Percentiles rank a stretch among this genome's conserved stretches.
These are phyloP conservation scores for Phytophthora boehmeriae DNA, from an alignment of 352 stramenopile genomes.

Conservation along the genomic window DNA sequence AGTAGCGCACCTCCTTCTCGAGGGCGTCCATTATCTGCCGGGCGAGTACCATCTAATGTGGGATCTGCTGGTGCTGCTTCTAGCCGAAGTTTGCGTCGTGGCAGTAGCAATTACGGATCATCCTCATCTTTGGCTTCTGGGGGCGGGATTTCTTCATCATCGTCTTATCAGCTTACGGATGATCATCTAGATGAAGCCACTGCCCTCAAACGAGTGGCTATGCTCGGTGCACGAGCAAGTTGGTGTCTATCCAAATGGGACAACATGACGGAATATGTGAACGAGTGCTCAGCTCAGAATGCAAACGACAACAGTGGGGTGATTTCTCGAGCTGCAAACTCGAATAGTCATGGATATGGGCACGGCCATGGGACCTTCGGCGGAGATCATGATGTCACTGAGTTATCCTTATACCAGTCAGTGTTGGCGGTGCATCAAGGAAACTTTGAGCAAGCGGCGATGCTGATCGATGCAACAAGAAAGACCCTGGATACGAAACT, in stretches of 20 bases:
- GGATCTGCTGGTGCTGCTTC: slow-evolving; percentile 9
- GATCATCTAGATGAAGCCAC: slow-evolving; percentile 47
- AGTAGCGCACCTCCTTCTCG: slow-evolving; percentile 9
- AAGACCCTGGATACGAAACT: slow-evolving; percentile 95
- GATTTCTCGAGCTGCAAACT: slow-evolving; percentile 30
- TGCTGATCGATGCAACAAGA: slow-evolving; percentile 93
- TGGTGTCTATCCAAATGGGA: slow-evolving; percentile 88
- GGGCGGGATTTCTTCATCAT: slow-evolving; percentile 19
- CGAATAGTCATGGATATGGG: slow-evolving; percentile 32
- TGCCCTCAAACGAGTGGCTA: slow-evolving; percentile 68
- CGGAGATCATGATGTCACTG: slow-evolving; percentile 44
- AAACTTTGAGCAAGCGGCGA: slow-evolving; percentile 92
- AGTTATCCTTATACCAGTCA: slow-evolving; percentile 75
- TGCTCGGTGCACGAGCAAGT: slow-evolving; percentile 83
- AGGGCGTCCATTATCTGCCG: slow-evolving; percentile 21
- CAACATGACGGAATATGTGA: slow-evolving; percentile 82
- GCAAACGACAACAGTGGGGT: slow-evolving; percentile 22
- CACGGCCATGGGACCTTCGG: slow-evolving; percentile 38
- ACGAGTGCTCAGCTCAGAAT: slow-evolving; percentile 44
- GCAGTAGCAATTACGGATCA: slow-evolving; percentile 45
- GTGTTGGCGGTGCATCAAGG: slow-evolving; percentile 95
- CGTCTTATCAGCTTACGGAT: slow-evolving; percentile 37
- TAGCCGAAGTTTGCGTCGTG: slow-evolving; percentile 23
- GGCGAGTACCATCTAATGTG: slow-evolving; percentile 8
- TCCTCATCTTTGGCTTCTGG: slow-evolving; percentile 30